A percentile compares a stretch with the other conserved stretches of the same genome.
Conservation (phyloP, 306 rosid genomes). For the Dryas octopetala region DNA sequence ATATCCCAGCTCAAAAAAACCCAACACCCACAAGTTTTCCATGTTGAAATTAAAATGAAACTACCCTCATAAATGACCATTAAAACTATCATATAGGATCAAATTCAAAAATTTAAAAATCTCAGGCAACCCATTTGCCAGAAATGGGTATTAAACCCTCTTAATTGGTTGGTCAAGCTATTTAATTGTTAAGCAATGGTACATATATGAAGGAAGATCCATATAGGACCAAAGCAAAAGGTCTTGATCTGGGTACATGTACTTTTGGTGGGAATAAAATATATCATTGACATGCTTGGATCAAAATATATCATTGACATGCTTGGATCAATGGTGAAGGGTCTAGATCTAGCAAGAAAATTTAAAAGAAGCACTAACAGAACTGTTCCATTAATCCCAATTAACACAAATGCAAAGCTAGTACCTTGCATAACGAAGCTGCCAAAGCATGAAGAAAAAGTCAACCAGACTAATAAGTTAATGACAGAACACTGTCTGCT, state of each 20-base stretch:
- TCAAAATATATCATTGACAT: background rate
- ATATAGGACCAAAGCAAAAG: background rate
- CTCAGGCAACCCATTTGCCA: background rate
- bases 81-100: background rate
- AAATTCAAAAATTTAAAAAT: background rate
- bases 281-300: background rate
- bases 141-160: background rate
- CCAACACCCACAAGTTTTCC: background rate
- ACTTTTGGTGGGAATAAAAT: background rate
- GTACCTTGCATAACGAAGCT: background rate
- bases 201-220: no score
- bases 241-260: background rate
- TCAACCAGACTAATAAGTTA: background rate
- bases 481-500: background rate
- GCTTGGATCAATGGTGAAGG: background rate
- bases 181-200: background rate
- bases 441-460: background rate
- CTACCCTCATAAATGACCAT: background rate
- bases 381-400: background rate
- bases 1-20: background rate
- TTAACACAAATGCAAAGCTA: background rate
- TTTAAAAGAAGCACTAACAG: background rate
- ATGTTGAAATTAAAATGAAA: background rate
- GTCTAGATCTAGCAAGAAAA: background rate
- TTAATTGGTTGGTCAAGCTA: background rate